A percentile compares a stretch with the other conserved stretches of the same genome.
These are phyloP conservation scores for Penicillium robsamsonii DNA, from an alignment of 495 filamentous ascomycete genomes.

Conservation along the genomic window DNA sequence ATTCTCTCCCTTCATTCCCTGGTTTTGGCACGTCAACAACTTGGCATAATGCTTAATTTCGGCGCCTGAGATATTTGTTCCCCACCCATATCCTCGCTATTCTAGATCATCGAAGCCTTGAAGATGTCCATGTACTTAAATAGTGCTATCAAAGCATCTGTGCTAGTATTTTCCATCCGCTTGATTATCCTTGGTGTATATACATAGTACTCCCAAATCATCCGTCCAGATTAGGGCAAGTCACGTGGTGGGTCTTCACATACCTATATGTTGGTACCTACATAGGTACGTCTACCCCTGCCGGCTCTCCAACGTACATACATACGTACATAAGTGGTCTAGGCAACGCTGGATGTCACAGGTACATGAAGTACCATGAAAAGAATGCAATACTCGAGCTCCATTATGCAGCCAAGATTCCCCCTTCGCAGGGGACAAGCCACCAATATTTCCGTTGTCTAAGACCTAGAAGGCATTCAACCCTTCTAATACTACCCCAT, in stretches of 20 bases:
- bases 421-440: neutral
- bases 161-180: neutral
- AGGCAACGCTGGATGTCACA: neutral
- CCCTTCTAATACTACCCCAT: neutral
- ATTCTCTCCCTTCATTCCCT: neutral
- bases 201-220: neutral
- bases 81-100: neutral
- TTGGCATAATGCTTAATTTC: constrained; percentile 5
- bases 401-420: constrained; percentile 10
- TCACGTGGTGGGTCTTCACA: constrained; percentile 7
- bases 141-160: neutral
- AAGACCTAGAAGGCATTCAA: too few relatives aligned
- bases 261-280: neutral
- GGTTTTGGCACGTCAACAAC: neutral
- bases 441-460: neutral
- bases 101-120: neutral
- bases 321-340: neutral
- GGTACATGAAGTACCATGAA: constrained; percentile 3
- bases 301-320: neutral
- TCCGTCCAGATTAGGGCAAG: constrained; percentile 5
- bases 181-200: neutral
- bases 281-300: neutral
- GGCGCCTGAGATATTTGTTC: neutral
- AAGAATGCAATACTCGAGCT: constrained; percentile 5
- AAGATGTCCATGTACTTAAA: neutral